Percentiles rank a stretch among this genome's conserved stretches.
phyloP scores from a whole-genome alignment of 2,329 filamentous ascomycete genomes.

The Grosmannia serpens region DNA sequence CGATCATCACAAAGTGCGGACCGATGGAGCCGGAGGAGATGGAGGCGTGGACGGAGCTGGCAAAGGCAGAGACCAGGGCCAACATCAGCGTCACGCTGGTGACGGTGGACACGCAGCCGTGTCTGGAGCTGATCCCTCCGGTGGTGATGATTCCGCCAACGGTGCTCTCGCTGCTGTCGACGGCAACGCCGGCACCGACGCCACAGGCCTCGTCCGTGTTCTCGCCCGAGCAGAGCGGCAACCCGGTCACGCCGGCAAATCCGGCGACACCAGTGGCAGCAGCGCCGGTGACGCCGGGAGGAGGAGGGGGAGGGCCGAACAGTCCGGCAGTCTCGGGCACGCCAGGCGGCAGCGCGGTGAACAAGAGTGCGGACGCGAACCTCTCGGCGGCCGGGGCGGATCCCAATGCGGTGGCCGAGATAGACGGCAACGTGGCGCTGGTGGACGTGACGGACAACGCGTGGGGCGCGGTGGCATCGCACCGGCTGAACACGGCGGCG shows the following conservation, averaged over 20 bases:
- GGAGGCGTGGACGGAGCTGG: slow-evolving; percentile 44
- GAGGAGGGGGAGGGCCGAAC: not conserved
- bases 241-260: slow-evolving; percentile 34
- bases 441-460: slow-evolving; percentile 63
- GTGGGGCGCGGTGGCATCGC: slow-evolving; percentile 61
- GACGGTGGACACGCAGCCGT: slow-evolving; percentile 53
- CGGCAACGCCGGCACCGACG: slow-evolving; percentile 55
- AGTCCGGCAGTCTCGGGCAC: slow-evolving; percentile 3
- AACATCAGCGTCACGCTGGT: slow-evolving; percentile 46
- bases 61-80: slow-evolving; percentile 38
- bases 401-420: slow-evolving; percentile 26
- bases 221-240: slow-evolving; percentile 47
- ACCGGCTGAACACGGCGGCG: slow-evolving; percentile 50
- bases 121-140: slow-evolving; percentile 50
- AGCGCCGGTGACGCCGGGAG: slow-evolving; percentile 14
- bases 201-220: slow-evolving; percentile 44
- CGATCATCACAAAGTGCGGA: slow-evolving; percentile 63
- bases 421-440: slow-evolving; percentile 52
- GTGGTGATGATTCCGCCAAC: slow-evolving; percentile 35
- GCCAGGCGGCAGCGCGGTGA: not conserved
- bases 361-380: slow-evolving; percentile 26
- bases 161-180: slow-evolving; percentile 27
- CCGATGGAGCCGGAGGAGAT: slow-evolving; percentile 56
- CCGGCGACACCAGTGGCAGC: slow-evolving; percentile 14
- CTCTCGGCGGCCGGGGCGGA: slow-evolving; percentile 11